Percentiles rank a stretch among this genome's conserved stretches.
phyloP scores from a whole-genome alignment of 805 yeast species.

The Scheffersomyces lignosus region DNA sequence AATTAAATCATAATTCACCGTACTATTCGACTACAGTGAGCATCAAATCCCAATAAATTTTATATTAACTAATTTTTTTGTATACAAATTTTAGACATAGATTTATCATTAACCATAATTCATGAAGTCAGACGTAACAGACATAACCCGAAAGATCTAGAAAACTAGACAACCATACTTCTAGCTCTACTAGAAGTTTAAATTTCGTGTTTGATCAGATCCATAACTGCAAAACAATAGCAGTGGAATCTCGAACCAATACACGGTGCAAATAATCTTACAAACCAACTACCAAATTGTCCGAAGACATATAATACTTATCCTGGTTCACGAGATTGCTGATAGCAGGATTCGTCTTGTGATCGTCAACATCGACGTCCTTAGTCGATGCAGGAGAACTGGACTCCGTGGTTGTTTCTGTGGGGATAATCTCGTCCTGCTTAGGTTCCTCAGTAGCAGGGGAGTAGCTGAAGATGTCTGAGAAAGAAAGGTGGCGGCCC shows the following conservation, averaged over 20 bases:
- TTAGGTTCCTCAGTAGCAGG: constrained; percentile 10
- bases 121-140: not conserved
- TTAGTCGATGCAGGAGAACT: constrained; percentile 4
- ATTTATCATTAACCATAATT: constrained; percentile 3
- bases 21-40: no score
- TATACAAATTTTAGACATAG: no score
- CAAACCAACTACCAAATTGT: constrained; percentile 23
- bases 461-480: constrained; percentile 13
- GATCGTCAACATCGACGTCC: no score
- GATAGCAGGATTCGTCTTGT: constrained; percentile 12
- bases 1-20: no score
- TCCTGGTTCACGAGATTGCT: constrained; percentile 17
- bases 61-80: no score
- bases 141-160: constrained; percentile 1
- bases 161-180: no score
- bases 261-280: no score
- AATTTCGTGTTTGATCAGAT: no score
- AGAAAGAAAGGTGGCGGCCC: constrained; percentile 11
- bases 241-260: no score
- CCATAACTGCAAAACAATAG: no score
- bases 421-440: constrained; percentile 6
- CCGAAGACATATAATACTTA: constrained; percentile 25
- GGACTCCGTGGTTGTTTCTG: constrained; percentile 4
- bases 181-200: no score
- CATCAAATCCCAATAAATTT: no score